These are phyloP conservation scores for Viola odorata DNA, from an alignment of 345 rosid genomes.

Conservation along the genomic window DNA sequence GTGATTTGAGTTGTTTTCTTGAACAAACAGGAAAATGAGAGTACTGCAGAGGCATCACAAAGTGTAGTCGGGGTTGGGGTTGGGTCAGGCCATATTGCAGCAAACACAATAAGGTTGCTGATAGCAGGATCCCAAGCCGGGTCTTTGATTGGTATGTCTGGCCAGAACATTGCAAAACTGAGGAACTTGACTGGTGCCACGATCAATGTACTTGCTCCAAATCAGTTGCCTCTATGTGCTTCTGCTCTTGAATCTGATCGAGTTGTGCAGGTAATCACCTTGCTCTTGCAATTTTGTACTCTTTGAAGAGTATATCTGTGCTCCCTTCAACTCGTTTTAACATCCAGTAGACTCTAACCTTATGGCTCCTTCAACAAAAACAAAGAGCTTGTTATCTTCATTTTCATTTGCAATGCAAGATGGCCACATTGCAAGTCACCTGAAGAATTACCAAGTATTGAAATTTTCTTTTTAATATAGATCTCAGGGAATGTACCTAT, in stretches of 20 bases:
- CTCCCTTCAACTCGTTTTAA: too few relatives aligned
- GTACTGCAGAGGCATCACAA: too few relatives aligned
- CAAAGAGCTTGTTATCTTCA: background rate
- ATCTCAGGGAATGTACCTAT: slow-evolving; percentile 54
- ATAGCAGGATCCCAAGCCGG: slow-evolving; percentile 70
- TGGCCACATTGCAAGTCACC: too few relatives aligned
- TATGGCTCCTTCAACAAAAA: too few relatives aligned
- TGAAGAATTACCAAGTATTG: background rate
- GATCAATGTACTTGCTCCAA: slow-evolving; percentile 51
- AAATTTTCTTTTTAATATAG: slow-evolving; percentile 20
- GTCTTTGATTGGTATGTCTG: slow-evolving; percentile 49
- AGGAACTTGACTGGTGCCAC: slow-evolving; percentile 57
- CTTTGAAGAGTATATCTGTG: too few relatives aligned
- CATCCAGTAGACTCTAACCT: too few relatives aligned
- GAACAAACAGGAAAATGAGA: too few relatives aligned
- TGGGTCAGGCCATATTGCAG: slow-evolving; percentile 50
- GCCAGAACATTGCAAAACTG: slow-evolving; percentile 58
- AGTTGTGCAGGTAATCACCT: slow-evolving; percentile 46
- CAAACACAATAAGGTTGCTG: slow-evolving; percentile 50
- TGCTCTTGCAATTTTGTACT: too few relatives aligned
- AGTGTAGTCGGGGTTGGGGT: slow-evolving; percentile 1
- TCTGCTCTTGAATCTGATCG: slow-evolving; percentile 69
- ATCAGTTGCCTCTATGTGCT: slow-evolving; percentile 60
- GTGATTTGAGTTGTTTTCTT: too few relatives aligned
- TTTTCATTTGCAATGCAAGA: background rate